A percentile compares a stretch with the other conserved stretches of the same genome.
These are phyloP conservation scores for Arachis monticola DNA, from an alignment of 331 rosid species.

Conservation along the genomic window DNA sequence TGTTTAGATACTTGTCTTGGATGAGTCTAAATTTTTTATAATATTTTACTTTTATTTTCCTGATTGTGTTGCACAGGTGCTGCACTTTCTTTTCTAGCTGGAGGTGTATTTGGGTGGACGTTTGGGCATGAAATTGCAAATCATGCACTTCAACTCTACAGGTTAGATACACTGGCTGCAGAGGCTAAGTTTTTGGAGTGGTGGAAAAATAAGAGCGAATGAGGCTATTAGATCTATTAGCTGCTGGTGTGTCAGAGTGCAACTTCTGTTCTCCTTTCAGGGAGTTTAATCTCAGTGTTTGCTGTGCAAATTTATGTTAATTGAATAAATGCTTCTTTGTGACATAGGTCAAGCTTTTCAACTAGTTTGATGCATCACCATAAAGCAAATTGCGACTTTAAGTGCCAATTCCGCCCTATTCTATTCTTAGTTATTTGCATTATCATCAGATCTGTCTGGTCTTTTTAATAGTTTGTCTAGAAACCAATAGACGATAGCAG, in stretches of 20 bases:
- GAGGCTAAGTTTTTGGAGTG: conserved; percentile 80
- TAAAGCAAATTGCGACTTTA: conserved; percentile 16
- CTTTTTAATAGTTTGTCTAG: not conserved
- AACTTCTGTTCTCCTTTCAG: conserved; percentile 29
- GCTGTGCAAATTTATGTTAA: conserved; percentile 39
- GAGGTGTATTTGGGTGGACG: conserved; percentile 79
- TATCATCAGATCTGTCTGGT: not conserved
- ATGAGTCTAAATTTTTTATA: conserved; percentile 10
- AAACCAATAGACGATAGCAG: not conserved
- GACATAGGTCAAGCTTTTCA: conserved; percentile 32
- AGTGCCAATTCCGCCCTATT: not conserved
- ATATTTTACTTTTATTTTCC: conserved; percentile 13
- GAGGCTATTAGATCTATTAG: conserved; percentile 41
- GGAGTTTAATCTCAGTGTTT: conserved; percentile 36
- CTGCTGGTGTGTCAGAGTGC: not conserved
- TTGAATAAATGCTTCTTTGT: conserved; percentile 37
- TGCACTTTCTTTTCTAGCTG: conserved; percentile 68
- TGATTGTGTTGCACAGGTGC: conserved; percentile 60
- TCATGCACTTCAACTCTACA: conserved; percentile 79
- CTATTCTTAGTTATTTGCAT: not conserved
- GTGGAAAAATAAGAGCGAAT: conserved; percentile 63
- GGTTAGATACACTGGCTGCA: conserved; percentile 69
- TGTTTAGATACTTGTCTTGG: not conserved
- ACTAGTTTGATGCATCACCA: conserved; percentile 10
- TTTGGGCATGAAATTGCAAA: conserved; percentile 78